Evolutionary conservation across 345 rosid species (phyloP), one percentile per base, ranked within the genome.

Genomic region (Aquilaria malaccensis): DNA sequence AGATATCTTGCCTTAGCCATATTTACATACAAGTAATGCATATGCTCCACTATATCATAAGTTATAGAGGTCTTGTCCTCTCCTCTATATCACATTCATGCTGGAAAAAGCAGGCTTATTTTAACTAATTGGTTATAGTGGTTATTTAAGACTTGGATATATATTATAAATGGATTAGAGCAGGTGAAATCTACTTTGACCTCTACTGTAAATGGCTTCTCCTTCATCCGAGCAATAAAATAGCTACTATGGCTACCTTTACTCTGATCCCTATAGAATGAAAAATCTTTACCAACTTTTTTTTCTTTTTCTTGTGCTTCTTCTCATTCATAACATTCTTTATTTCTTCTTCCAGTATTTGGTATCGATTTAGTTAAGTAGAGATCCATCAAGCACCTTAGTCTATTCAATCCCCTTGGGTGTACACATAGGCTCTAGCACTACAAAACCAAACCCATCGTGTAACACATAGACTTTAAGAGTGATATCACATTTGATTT

Each of bases 1-100:
- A 94, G 87, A 67, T 86, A 89, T 76, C 77, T 82, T 37, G 96
- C 99, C 70, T 90, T 94, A 3, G 90, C 99, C 11, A 94, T 97
- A 68, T 75, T 81, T 22, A 88, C 97, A 69, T 85, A 94, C 46
- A 94, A 80, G 72, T 71, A 94, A 45, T 81, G 86, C 97, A 90
- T 94, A 79, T 82, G 89, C 79, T 90, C 97, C 5, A 94, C 99
- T 45, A 94, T 82, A 52, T 94, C 97, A 61, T 90, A 90, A 3
- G 95, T 94, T 73, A 78, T 81, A 5, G 89, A 59, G 11, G 81
- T 82, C 78, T 86, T 90, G 70, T 90, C 93, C 14, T 88, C 85
- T 30, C 88, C 81, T 14, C 83, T 45, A 83, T 77, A 84, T 4
- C 87, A 49, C 62, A 65, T 65, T 2, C 89, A 83, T 14, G 93